Percentiles rank a stretch among this genome's conserved stretches.
Evolutionary conservation across 1,284 basidiomycete genomes (phyloP).

Genomic region (Cystobasidium sp.): DNA sequence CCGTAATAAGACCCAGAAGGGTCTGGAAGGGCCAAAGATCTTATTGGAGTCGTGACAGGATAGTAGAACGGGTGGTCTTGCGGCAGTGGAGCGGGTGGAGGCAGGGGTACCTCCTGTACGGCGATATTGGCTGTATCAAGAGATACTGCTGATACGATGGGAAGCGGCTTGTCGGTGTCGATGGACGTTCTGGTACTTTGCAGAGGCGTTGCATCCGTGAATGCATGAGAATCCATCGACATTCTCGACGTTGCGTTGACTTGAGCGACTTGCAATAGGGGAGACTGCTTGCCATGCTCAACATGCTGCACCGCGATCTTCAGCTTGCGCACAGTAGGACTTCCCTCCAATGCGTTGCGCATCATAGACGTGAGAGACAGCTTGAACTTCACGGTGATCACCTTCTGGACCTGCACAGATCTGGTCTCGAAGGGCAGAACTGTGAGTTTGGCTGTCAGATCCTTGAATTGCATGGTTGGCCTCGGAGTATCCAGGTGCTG

Average conservation of each 20-base stretch:
- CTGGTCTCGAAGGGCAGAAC: conserved; percentile 12
- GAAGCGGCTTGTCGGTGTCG: conserved; percentile 15
- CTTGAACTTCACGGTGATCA: conserved; percentile 9
- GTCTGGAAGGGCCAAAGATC: neutral
- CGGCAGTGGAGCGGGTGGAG: conserved; percentile 20
- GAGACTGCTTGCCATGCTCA: neutral
- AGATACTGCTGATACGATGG: neutral
- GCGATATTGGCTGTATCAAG: neutral
- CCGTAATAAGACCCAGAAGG: neutral
- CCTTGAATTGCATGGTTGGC: neutral
- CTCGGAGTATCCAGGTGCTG: neutral
- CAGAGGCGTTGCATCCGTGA: neutral
- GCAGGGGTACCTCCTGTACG: neutral
- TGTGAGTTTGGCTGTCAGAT: neutral
- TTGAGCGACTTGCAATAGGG: neutral
- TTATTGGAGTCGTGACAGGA: neutral
- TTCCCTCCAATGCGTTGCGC: neutral
- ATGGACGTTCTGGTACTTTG: conserved; percentile 17
- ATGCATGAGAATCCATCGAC: neutral
- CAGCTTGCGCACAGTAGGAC: neutral
- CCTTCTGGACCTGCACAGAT: neutral
- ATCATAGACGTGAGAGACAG: conserved; percentile 1
- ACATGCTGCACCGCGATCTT: conserved; percentile 1
- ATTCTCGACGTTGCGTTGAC: neutral
- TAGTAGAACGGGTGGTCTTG: conserved; percentile 24